These are phyloP conservation scores for Gossypium raimondii DNA, from an alignment of 345 rosid species.

Conservation along the genomic window DNA sequence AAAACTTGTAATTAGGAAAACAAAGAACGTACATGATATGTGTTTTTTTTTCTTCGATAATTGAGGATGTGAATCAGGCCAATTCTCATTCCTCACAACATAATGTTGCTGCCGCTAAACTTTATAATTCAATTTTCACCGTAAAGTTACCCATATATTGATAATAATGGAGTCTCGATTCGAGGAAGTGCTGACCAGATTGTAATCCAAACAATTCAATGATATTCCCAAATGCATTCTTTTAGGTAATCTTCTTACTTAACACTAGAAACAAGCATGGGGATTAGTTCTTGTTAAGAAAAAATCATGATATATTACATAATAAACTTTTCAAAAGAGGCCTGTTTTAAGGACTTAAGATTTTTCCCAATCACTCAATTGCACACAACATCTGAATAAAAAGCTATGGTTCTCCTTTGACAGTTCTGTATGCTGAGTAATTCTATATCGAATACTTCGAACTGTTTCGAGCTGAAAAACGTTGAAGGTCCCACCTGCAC, in stretches of 20 bases:
- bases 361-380: conserved; percentile 30
- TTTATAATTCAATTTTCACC: no score
- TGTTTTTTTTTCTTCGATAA: no score
- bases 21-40: no score
- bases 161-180: no score
- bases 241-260: neutral
- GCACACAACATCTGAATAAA: conserved; percentile 92
- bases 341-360: neutral
- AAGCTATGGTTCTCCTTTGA: conserved; percentile 81
- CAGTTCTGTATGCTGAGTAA: conserved; percentile 68
- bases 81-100: no score
- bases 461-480: conserved; percentile 92
- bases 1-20: no score
- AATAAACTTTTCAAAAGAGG: neutral
- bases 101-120: no score
- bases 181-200: neutral
- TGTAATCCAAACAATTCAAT: neutral
- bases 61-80: neutral
- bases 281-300: neutral
- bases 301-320: neutral
- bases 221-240: neutral
- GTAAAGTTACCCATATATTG: no score
- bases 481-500: conserved; percentile 92
- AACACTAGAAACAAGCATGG: neutral
- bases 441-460: conserved; percentile 91